These are phyloP conservation scores for Leptodontidium sp. DNA, from an alignment of 2,329 filamentous ascomycete genomes.

Conservation along the genomic window DNA sequence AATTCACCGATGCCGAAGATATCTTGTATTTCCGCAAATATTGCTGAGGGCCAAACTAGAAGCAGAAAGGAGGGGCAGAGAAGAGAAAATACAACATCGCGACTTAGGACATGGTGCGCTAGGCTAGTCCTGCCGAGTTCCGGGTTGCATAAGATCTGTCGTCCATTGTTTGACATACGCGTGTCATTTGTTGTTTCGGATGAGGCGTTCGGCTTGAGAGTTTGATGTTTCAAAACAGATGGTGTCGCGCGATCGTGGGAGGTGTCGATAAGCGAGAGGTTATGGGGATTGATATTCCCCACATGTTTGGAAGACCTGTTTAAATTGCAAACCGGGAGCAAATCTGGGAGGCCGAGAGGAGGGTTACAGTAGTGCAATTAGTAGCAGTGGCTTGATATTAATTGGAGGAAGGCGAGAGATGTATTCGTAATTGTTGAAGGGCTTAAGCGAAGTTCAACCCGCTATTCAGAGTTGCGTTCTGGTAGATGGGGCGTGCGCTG, in stretches of 20 bases:
- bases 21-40: background rate
- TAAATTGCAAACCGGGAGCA: too few species aligned
- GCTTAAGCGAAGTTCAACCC: too few species aligned
- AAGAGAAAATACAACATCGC: background rate
- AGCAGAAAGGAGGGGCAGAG: too few species aligned
- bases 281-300: background rate
- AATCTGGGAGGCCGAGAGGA: too few species aligned
- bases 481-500: too few species aligned
- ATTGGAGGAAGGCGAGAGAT: too few species aligned
- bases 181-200: background rate
- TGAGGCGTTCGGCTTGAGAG: background rate
- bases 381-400: too few species aligned
- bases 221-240: conserved; percentile 10
- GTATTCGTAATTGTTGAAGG: too few species aligned
- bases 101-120: background rate
- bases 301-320: background rate
- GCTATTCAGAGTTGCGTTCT: too few species aligned
- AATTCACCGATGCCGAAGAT: background rate
- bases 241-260: background rate
- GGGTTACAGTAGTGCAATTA: too few species aligned
- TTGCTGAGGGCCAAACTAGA: background rate
- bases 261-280: background rate
- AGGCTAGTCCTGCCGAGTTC: conserved; percentile 1
- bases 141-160: background rate
- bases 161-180: background rate